Evolutionary conservation across 2,329 filamentous ascomycete genomes (phyloP).

Genomic region (Penicillium sp.): DNA sequence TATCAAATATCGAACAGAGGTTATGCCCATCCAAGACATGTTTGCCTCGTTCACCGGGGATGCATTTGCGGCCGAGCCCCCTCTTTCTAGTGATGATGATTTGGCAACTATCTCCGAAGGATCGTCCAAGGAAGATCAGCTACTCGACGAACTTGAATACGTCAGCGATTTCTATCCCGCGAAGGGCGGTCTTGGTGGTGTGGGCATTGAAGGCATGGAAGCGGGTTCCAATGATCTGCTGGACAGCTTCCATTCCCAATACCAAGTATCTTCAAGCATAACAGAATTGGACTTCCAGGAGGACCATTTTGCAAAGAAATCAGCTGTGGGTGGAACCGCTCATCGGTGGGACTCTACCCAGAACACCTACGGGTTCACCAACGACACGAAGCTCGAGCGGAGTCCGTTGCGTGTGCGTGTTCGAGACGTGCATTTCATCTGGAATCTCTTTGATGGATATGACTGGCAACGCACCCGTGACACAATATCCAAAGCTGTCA

Average conservation of each 20-base stretch:
- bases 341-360: slow-evolving; percentile 77
- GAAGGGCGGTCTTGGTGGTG: slow-evolving; percentile 41
- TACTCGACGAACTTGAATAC: slow-evolving; percentile 49
- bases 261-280: slow-evolving; percentile 56
- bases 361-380: slow-evolving; percentile 70
- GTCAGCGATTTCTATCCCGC: slow-evolving; percentile 58
- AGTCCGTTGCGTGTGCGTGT: slow-evolving; percentile 76
- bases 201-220: slow-evolving; percentile 40
- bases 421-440: slow-evolving; percentile 88
- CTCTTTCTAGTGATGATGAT: slow-evolving; percentile 28
- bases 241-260: slow-evolving; percentile 55
- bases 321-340: slow-evolving; percentile 63
- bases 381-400: slow-evolving; percentile 59
- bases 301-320: slow-evolving; percentile 69
- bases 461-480: slow-evolving; percentile 90
- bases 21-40: slow-evolving; percentile 83
- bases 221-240: slow-evolving; percentile 43
- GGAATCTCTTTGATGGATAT: slow-evolving; percentile 97
- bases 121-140: slow-evolving; percentile 37
- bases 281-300: slow-evolving; percentile 71
- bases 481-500: slow-evolving; percentile 81
- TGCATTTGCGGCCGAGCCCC: slow-evolving; percentile 59
- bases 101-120: slow-evolving; percentile 51
- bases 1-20: slow-evolving; percentile 80
- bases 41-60: slow-evolving; percentile 88